These are phyloP conservation scores for Psidium guajava DNA, from an alignment of 345 rosid genomes.

Conservation along the genomic window DNA sequence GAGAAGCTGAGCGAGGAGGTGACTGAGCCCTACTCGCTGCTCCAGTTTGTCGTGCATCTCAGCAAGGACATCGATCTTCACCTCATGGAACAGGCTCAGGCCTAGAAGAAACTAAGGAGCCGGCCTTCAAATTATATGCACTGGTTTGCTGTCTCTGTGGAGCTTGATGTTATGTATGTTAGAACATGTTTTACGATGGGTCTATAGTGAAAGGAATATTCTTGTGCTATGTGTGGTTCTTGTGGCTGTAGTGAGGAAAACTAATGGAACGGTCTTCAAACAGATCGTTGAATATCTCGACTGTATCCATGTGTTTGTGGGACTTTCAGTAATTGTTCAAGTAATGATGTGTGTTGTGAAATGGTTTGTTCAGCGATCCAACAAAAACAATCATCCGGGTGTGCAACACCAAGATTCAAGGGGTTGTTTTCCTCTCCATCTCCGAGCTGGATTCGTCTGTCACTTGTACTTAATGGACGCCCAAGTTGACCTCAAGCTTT, in stretches of 20 bases:
- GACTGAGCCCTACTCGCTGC: constrained; percentile 19
- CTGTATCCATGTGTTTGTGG: background rate
- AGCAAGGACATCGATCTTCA: constrained; percentile 18
- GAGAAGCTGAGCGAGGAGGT: constrained; percentile 21
- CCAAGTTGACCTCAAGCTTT: too few species aligned
- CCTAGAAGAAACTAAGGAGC: background rate
- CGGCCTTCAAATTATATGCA: background rate
- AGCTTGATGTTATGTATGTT: background rate
- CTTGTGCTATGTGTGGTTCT: too few species aligned
- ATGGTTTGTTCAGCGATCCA: too few species aligned
- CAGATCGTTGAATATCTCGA: background rate
- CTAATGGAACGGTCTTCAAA: background rate
- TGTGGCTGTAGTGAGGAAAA: too few species aligned
- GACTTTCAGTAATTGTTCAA: background rate
- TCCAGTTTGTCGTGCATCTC: constrained; percentile 11
- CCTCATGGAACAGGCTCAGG: background rate
- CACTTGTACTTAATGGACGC: too few species aligned
- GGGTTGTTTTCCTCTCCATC: too few species aligned
- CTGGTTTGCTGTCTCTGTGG: background rate
- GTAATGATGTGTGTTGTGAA: background rate
- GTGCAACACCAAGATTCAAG: too few species aligned
- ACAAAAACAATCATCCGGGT: too few species aligned
- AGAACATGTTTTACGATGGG: too few species aligned
- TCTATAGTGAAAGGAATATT: too few species aligned
- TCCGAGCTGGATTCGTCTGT: too few species aligned